These are phyloP conservation scores for Potentilla sterilis DNA, from an alignment of 306 rosid species.

Conservation along the genomic window DNA sequence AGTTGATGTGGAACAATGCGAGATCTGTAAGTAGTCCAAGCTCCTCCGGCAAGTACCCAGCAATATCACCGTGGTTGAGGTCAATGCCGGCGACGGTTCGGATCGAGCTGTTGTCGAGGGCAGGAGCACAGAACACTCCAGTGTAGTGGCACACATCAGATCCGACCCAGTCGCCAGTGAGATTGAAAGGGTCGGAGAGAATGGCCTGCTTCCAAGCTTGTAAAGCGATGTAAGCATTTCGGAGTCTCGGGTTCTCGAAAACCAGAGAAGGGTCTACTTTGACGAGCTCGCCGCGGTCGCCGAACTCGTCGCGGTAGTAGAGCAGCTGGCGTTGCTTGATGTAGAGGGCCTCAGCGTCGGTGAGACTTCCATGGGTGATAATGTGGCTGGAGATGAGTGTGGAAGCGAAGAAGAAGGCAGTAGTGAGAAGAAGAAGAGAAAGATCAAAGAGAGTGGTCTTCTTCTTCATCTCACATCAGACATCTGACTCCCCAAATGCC, in stretches of 20 bases:
- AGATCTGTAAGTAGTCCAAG: conserved; percentile 70
- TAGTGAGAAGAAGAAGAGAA: conserved; percentile 25
- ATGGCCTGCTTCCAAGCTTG: conserved; percentile 88
- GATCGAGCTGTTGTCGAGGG: conserved; percentile 56
- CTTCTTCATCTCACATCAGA: conserved; percentile 90
- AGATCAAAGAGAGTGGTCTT: conserved; percentile 32
- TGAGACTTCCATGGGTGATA: conserved; percentile 52
- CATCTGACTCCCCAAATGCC: conserved; percentile 51
- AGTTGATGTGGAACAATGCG: conserved; percentile 74
- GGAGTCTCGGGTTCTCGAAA: conserved; percentile 61
- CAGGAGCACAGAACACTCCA: conserved; percentile 67
- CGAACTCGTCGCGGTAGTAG: conserved; percentile 75
- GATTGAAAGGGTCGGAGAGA: conserved; percentile 68
- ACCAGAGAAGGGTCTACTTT: conserved; percentile 64
- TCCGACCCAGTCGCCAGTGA: conserved; percentile 68
- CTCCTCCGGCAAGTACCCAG: conserved; percentile 91
- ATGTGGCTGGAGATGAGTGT: conserved; percentile 12
- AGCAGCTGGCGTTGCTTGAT: conserved; percentile 82
- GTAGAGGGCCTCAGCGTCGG: conserved; percentile 48
- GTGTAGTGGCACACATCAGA: conserved; percentile 64
- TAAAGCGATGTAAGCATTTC: conserved; percentile 68
- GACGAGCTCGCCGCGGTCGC: conserved; percentile 72
- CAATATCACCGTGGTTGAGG: conserved; percentile 93
- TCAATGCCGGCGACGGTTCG: conserved; percentile 89
- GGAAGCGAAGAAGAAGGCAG: conserved; percentile 9